Percentiles rank a stretch among this genome's conserved stretches.
Evolutionary conservation across 352 stramenopile genomes (phyloP).

Genomic region (Phytophthora tentaculata): DNA sequence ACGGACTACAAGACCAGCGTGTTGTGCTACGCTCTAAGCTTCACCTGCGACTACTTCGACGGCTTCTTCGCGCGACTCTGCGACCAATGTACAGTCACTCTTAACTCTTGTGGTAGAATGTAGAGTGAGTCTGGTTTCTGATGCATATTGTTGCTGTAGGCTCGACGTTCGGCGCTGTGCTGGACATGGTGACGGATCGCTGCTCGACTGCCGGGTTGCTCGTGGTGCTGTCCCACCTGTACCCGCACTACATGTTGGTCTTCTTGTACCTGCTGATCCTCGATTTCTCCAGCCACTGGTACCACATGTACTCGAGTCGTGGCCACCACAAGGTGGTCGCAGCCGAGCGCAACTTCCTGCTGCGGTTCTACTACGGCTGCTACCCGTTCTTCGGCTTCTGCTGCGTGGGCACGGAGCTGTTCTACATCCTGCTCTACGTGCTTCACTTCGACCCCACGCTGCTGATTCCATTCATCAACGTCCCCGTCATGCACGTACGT

Average conservation of each 20-base stretch:
- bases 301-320: constrained; percentile 96
- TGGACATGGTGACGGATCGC: constrained; percentile 99
- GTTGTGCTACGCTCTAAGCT: constrained; percentile 94
- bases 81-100: constrained; percentile 87
- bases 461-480: constrained; percentile 58
- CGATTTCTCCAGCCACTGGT: constrained; percentile 98
- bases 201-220: constrained; percentile 97
- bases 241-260: constrained; percentile 78
- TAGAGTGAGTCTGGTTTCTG: constrained; percentile 3
- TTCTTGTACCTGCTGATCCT: constrained; percentile 94
- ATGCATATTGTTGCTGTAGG: constrained; percentile 30
- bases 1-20: constrained; percentile 81
- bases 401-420: constrained; percentile 92
- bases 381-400: constrained; percentile 95
- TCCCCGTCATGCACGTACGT: constrained; percentile 70
- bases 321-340: constrained; percentile 96
- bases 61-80: constrained; percentile 96
- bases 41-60: constrained; percentile 98
- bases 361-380: constrained; percentile 94
- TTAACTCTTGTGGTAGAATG: neutral
- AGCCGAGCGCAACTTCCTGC: constrained; percentile 93
- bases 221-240: constrained; percentile 93
- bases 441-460: constrained; percentile 80
- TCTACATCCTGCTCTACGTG: constrained; percentile 93
- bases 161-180: constrained; percentile 94